Evolutionary conservation across 768 basidiomycete species (phyloP), one percentile per base, ranked within the genome.

Genomic region (Pleurotus cornucopiae): DNA sequence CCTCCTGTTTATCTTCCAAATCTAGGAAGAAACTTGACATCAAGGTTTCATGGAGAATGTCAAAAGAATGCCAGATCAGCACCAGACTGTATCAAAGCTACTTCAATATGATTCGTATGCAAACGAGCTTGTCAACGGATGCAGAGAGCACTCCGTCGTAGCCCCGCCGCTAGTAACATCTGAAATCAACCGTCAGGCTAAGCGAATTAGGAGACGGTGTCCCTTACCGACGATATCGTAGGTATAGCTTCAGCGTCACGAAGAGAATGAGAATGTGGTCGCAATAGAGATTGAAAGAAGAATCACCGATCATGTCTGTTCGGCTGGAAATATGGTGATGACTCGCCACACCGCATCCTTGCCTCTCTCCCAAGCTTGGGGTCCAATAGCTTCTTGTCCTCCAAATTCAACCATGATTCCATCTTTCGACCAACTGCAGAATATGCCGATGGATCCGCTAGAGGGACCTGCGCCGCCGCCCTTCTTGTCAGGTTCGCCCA

Each of bases 401-500:
- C 88, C 90, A 66, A 91, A 91, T 63, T 94, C 91, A 11, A 91
- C 80, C 89, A 94, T 91, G 37, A 94, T 66, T 2, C 91, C 91
- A 58, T 86, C 80, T 62, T 74, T 79, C 23, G 83, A 77, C 94
- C 94, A 97, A 69, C 97, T 93, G 61, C 93, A 89, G 91, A 93
- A 97, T 61, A 96, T 92, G 25, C 86, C 87, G 61, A 96, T 89
- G 30, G 88, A 91, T 39, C 90, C 89, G 2, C 84, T 83, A 18
- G 86, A 88, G 11, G 91, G 91, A 0, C 91, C 91, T 6, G 84
- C 75, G 1, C 95, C 94, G 18, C 94, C 94, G 5, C 95, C 95
- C 67, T 97, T 98, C 58, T 91, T 78, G 64, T 83, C 83, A 5
- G 95, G 95, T 69, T 98, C 95, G 7, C 94, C 94, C 45, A 97